Base-by-base conservation (phyloP, 768 basidiomycete species). In the Lactarius quietus region DNA sequence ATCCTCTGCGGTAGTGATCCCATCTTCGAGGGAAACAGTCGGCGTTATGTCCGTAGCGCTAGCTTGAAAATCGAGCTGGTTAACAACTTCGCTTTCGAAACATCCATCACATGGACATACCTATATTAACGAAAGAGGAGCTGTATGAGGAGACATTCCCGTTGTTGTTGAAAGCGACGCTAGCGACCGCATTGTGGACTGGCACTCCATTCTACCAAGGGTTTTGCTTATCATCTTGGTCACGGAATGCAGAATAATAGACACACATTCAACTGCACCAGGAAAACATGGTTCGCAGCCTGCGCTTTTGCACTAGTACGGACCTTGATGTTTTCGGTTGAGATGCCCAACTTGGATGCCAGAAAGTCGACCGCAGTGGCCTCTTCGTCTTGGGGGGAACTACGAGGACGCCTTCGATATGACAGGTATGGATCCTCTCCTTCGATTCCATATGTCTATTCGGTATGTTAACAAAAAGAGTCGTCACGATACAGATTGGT, bases 111-210 rank as follows among this genome's bases (percentile, higher is more conserved):
- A n/a, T n/a, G n/a, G n/a, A n/a, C n/a, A n/a, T n/a, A n/a, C n/a
- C n/a, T n/a, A n/a, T n/a, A n/a, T n/a, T n/a, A n/a, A n/a, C n/a
- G n/a, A n/a, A n/a, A n/a, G 80, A 82, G 15, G 79, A 78, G 29
- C 81, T 79, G 60, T 81, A 79, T 1, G 81, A 73, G 60, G 77
- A 68, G 31, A 80, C 78, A 69, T 78, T 78, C 68, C 77, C 73
- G 56, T 74, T 75, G 29, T 76, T 74, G 69, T 78, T 78, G 72
- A 81, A 78, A 3, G 77, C 77, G 23, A 80, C 75, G 63, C 81
- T 80, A 2, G 80, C 80, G 6, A 82, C 81, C 1, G 79, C 79
- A 64, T 78, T 78, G n/a, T n/a, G n/a, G 54, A 78, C 73, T 1
- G 75, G 70, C 6, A 78, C 70, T 18, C 77, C 75, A 61, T 76